Evolutionary conservation across 805 yeast genomes (phyloP), one percentile per base, ranked within the genome.

Genomic region (Myxozyma lipomycoides): DNA sequence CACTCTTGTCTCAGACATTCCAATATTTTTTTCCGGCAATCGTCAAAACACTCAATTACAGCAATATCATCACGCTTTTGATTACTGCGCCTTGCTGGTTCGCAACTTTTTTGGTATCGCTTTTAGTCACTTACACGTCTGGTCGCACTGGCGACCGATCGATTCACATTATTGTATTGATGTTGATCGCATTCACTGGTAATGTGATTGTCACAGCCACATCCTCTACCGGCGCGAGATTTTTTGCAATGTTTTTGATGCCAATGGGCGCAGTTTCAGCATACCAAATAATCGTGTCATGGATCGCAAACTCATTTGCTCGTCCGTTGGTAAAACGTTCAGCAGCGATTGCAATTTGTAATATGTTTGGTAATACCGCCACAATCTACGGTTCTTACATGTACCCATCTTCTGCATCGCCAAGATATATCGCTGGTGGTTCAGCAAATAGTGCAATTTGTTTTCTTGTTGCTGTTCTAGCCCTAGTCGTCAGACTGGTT

Each of bases 31-130:
- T 78, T 69, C 83, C 83, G 24, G 70, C 81, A 1, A 78, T 80
- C 25, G 82, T 79, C 17, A 60, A 70, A 53, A 77, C 82, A 15
- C 69, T 79, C 52, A 74, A 78, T 38, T 80, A 76, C 56, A 62
- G 66, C 60, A 69, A 72, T 46, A 71, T 77, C 41, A 69, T 73
- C 35, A 75, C 82, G 3, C 69, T 79, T 46, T 74, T 77, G 57
- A 68, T 79, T 50, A 78, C 83, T 10, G 82, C 79, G 22, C 84
- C 83, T n/a, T 82, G 82, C 9, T 79, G 78, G 62, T 64, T 75
- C 46, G 58, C 77, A 46, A 80, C 82, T 0, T 81, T 78, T 7
- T 62, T 75, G 12, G 66, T 72, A 5, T 77, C 83, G 1, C 78
- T 71, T 59, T 41, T 76, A 9, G 55, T 32, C 30, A 50, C 58